Percentiles rank a stretch among this genome's conserved stretches.
Evolutionary conservation across 1,284 basidiomycete genomes (phyloP).

Genomic region (Ceratobasidium theobromae): DNA sequence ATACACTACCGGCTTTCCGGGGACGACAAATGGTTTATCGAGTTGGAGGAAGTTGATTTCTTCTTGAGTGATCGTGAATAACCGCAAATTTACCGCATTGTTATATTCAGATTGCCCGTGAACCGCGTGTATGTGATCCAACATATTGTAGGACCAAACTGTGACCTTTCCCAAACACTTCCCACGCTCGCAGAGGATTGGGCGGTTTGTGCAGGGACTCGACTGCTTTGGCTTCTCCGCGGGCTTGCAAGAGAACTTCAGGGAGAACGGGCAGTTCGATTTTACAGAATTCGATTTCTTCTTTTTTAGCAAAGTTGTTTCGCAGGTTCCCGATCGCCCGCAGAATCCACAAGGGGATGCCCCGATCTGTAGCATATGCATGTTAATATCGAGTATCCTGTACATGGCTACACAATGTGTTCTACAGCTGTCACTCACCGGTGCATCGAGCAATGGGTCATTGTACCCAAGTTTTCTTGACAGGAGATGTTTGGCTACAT

Average conservation of each 20-base stretch:
- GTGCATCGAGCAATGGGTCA: background rate
- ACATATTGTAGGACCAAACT: slow-evolving; percentile 1
- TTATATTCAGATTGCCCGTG: background rate
- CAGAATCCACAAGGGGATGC: too few species aligned
- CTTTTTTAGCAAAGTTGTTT: background rate
- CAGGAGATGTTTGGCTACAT: background rate
- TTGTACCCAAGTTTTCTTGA: background rate
- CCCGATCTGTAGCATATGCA: too few species aligned
- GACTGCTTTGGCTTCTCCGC: background rate
- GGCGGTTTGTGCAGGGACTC: slow-evolving; percentile 6
- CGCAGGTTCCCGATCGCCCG: too few species aligned
- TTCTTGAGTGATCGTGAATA: background rate
- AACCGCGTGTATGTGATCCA: background rate
- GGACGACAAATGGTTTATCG: background rate
- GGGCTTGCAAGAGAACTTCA: background rate
- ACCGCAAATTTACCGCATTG: background rate
- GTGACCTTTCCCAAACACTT: background rate
- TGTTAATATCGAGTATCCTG: too few species aligned
- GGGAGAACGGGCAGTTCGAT: background rate
- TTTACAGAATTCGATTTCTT: background rate
- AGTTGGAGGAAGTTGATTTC: background rate
- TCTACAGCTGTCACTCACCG: background rate
- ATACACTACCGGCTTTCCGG: background rate
- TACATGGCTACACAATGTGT: background rate
- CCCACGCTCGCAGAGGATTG: background rate